Conservation (phyloP, 169 alveolate genomes). For the Plasmodium coatneyi region DNA sequence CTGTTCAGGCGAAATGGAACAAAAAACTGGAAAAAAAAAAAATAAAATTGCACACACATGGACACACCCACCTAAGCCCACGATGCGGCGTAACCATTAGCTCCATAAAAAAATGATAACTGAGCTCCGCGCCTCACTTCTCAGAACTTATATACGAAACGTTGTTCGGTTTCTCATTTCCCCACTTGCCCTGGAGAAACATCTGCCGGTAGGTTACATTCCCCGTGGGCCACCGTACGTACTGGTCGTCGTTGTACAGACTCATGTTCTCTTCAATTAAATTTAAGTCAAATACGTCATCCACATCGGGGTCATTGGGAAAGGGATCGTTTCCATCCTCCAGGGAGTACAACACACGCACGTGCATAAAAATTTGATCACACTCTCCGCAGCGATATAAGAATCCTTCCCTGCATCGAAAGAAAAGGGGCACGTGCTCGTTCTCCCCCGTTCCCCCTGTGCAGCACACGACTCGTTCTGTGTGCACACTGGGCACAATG, state of each 20-base stretch:
- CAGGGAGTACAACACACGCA: slow-evolving; percentile 86
- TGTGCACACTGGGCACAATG: slow-evolving; percentile 88
- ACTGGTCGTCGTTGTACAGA: slow-evolving; percentile 88
- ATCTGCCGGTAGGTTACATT: slow-evolving; percentile 85
- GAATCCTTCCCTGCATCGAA: slow-evolving; percentile 92
- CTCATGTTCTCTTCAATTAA: slow-evolving; percentile 87
- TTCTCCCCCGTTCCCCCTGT: slow-evolving; percentile 93
- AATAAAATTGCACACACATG: background rate
- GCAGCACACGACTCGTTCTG: slow-evolving; percentile 90
- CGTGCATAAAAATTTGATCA: slow-evolving; percentile 93
- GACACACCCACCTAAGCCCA: background rate
- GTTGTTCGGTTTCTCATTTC: slow-evolving; percentile 24
- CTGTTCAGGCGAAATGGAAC: background rate
- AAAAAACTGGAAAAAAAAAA: slow-evolving; percentile 35
- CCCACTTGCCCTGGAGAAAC: slow-evolving; percentile 83
- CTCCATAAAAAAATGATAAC: background rate
- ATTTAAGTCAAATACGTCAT: slow-evolving; percentile 88
- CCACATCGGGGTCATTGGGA: slow-evolving; percentile 89
- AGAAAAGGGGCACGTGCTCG: slow-evolving; percentile 89
- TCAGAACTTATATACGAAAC: background rate
- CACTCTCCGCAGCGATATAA: slow-evolving; percentile 93
- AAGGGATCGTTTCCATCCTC: slow-evolving; percentile 90
- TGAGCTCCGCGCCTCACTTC: background rate
- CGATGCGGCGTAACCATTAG: background rate
- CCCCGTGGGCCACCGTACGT: slow-evolving; percentile 89